Base-by-base conservation (phyloP, 345 rosid species). In the Ailanthus altissimus region DNA sequence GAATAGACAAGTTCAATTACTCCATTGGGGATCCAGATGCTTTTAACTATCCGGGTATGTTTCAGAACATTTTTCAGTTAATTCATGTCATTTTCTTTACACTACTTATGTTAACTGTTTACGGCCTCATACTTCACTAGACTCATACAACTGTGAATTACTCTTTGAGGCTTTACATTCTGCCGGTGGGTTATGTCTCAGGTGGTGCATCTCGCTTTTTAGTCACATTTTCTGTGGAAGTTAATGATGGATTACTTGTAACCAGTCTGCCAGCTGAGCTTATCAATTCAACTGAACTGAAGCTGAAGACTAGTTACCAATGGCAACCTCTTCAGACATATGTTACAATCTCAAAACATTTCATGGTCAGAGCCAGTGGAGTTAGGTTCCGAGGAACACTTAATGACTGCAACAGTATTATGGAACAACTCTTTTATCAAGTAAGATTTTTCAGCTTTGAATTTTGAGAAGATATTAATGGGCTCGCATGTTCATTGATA, bases 271-370 rank as follows among this genome's bases (percentile, higher is more conserved):
- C 97, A 6, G 82, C 94, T 4, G 88, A 86, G 78, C 97, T 93
- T 47, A 85, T 93, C 65, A 83, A 73, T 62, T 84, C 93, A 20
- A 92, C 99, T 1, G 98, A 95, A 83, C 81, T 95, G 68, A 93
- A 91, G 93, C 82, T 87, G 13, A 86, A 71, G 79, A 84, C 80
- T 36, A 82, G 80, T 76, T 84, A 83, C 77, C 89, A 77, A 68
- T 95, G 99, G 98, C 97, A 92, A 77, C 94, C 97, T 18, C 88
- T 93, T 80, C 97, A 93, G 81, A 89, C 98, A 25, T 95, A 95
- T 54, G 91, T 94, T 1, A 49, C 96, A 0, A 93, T 95, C 81
- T 92, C 98, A 16, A 88, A 84, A 79, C 97, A 90, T 69, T 92
- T 92, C 74, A 74, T 21, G 77, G 88, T 95, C 20, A 85, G 83